Base-by-base conservation (phyloP, 371 early-diverging fungal species). In the Sporodiniella umbellata region DNA sequence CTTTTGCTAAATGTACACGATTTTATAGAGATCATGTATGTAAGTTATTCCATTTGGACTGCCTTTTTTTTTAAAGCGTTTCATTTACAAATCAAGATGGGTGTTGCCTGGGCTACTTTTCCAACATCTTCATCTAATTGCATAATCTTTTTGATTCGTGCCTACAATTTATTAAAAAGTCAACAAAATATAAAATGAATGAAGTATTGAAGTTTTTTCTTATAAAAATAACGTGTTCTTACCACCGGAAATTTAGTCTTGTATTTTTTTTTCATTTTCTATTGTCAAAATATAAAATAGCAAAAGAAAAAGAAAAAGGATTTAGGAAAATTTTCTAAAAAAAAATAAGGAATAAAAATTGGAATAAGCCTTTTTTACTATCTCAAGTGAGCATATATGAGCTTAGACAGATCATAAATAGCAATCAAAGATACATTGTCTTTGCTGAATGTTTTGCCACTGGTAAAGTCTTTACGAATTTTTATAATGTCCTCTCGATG, bases 71-170 rank as follows among this genome's bases (percentile, higher is more conserved):
- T 39, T 23, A 23, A n/a, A 15, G 17, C 26, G 8, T 51, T 38
- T 8, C 63, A 83, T 76, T 80, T 88, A 85, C 96, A 95, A 37
- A 99, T 92, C 38, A 99, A 81, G 24, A 99, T 89, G 1, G 99
- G 99, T 1, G 99, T 99, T 33, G 94, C 95, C 56, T 92, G 93
- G 6, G 97, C 92, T 58, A 99, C 94, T 72, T 99, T 99, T 56
- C 99, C 99, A n/a, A 99, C 96, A 66, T 99, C 99, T 56, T 99
- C 99, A 78, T 99, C 98, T 67, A 88, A 79, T 63, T 99, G 98
- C 98, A 99, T 99, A 58, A 99, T 98, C 83, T 97, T 98, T 68
- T 99, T 99, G 69, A 99, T 98, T 45, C 99, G 87, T 15, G 99
- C 97, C 95, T 96, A 78, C 2, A n/a, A 30, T 47, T 18, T 17